These are phyloP conservation scores for Verticillium dahliae DNA, from an alignment of 2,329 filamentous ascomycete species.

Conservation along the genomic window DNA sequence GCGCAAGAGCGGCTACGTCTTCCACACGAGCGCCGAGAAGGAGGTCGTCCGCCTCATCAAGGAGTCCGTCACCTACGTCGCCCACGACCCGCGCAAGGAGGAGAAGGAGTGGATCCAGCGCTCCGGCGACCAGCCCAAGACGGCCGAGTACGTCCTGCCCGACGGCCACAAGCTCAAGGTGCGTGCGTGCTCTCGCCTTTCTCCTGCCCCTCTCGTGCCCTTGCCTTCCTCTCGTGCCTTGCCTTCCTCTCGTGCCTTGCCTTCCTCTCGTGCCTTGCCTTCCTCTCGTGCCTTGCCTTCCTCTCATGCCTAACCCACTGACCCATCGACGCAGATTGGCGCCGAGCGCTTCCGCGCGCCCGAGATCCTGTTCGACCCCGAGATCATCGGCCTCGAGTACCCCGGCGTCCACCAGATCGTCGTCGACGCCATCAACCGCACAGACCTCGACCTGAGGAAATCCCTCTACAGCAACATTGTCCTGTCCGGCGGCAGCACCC, in stretches of 20 bases:
- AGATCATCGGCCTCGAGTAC: constrained; percentile 95
- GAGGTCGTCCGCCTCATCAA: constrained; percentile 98
- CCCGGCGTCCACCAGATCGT: constrained; percentile 97
- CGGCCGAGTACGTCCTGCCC: constrained; percentile 80
- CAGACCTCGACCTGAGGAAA: constrained; percentile 92
- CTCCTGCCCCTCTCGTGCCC: not conserved
- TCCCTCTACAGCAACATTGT: constrained; percentile 95
- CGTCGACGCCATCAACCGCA: constrained; percentile 89
- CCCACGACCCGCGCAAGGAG: constrained; percentile 82
- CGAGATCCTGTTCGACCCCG: constrained; percentile 95
- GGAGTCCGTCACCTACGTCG: constrained; percentile 88
- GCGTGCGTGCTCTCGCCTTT: constrained; percentile 5
- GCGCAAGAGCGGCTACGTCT: constrained; percentile 86
- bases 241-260: no score
- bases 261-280: no score
- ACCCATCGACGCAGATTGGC: constrained; percentile 55
- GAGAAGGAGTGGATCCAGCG: constrained; percentile 90
- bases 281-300: no score
- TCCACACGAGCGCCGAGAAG: constrained; percentile 98
- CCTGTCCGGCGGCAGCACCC: constrained; percentile 87
- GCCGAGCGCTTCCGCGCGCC: constrained; percentile 92
- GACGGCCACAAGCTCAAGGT: constrained; percentile 94
- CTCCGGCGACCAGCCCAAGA: constrained; percentile 60
- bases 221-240: not conserved
- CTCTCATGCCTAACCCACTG: not conserved